Conservation (phyloP, 352 stramenopile species). For the Pseudoperonospora humuli region DNA sequence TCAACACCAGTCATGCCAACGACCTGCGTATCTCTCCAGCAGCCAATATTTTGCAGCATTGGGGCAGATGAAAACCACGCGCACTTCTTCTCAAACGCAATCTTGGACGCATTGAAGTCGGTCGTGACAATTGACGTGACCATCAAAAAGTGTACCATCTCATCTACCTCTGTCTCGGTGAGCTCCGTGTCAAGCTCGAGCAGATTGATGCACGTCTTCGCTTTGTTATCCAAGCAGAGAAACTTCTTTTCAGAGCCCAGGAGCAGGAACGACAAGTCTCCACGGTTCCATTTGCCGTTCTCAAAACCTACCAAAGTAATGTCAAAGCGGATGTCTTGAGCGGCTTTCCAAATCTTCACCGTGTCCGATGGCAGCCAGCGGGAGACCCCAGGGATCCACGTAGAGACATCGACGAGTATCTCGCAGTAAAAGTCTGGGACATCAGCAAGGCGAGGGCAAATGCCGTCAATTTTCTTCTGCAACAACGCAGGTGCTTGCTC, state of each 20-base stretch:
- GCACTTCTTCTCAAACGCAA: constrained; percentile 39
- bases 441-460: constrained; percentile 33
- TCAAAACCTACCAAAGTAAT: constrained; percentile 61
- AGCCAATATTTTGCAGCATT: constrained; percentile 37
- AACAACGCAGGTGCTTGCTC: constrained; percentile 44
- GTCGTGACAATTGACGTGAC: constrained; percentile 50
- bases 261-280: constrained; percentile 55
- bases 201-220: constrained; percentile 37
- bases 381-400: constrained; percentile 64
- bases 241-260: constrained; percentile 35
- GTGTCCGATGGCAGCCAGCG: constrained; percentile 63
- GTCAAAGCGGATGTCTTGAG: constrained; percentile 50
- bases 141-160: constrained; percentile 57
- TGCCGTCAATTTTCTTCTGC: constrained; percentile 40
- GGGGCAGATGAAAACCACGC: constrained; percentile 38
- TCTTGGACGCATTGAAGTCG: constrained; percentile 30
- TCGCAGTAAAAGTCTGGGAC: constrained; percentile 63
- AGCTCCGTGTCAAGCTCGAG: constrained; percentile 23
- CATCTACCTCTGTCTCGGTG: constrained; percentile 31
- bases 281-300: constrained; percentile 50
- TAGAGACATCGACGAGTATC: constrained; percentile 56
- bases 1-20: constrained; percentile 49
- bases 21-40: constrained; percentile 41
- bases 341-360: constrained; percentile 71
- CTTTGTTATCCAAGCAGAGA: constrained; percentile 49